A percentile compares a stretch with the other conserved stretches of the same genome.
Evolutionary conservation across 2,329 filamentous ascomycete species (phyloP).

Genomic region (Aureobasidium sp.): DNA sequence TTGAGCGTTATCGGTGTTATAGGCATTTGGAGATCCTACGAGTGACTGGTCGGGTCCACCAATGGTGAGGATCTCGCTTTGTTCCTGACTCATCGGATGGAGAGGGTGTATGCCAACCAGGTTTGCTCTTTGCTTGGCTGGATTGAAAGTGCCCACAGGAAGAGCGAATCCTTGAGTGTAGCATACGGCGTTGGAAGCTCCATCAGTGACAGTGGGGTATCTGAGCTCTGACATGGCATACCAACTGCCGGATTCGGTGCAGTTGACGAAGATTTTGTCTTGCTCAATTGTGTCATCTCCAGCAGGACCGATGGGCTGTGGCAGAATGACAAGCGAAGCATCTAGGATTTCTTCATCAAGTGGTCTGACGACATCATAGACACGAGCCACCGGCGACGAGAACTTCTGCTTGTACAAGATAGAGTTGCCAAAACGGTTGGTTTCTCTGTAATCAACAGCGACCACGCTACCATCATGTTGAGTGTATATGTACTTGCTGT

Average conservation of each 20-base stretch:
- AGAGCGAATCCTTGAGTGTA: conserved; percentile 44
- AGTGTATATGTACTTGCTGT: conserved; percentile 82
- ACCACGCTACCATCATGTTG: conserved; percentile 78
- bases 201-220: conserved; percentile 78
- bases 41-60: conserved; percentile 10
- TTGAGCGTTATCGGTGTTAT: neutral
- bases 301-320: conserved; percentile 66
- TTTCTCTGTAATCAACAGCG: conserved; percentile 61
- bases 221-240: conserved; percentile 82
- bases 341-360: conserved; percentile 54
- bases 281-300: conserved; percentile 17
- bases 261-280: conserved; percentile 67
- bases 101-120: conserved; percentile 33
- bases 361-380: conserved; percentile 80
- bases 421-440: conserved; percentile 10
- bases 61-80: conserved; percentile 12
- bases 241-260: conserved; percentile 80
- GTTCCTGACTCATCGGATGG: conserved; percentile 10
- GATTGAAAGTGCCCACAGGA: conserved; percentile 12
- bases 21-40: neutral
- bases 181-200: conserved; percentile 49
- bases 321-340: conserved; percentile 71
- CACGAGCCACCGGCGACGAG: conserved; percentile 66
- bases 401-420: conserved; percentile 24
- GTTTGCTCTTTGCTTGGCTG: conserved; percentile 22